Percentiles rank a stretch among this genome's conserved stretches.
phyloP scores from a whole-genome alignment of 192 early-diverging fungal genomes.

The Linnemannia schmuckeri region DNA sequence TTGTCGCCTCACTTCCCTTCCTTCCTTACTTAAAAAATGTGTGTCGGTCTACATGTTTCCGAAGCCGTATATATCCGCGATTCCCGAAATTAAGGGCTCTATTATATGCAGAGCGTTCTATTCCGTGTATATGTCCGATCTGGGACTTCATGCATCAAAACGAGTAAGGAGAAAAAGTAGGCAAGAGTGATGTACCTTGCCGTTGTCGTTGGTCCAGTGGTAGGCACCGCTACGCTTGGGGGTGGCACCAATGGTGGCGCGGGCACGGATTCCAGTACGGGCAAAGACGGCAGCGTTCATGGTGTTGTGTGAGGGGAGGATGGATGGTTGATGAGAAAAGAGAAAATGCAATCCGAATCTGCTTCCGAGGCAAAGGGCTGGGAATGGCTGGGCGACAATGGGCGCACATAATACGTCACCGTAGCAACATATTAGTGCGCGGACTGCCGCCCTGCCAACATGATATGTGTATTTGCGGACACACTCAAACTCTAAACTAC shows the following conservation, averaged over 20 bases:
- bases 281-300: conserved; percentile 51
- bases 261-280: conserved; percentile 55
- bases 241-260: conserved; percentile 43
- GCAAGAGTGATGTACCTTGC: conserved; percentile 33
- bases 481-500: too few species aligned
- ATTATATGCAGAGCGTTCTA: neutral
- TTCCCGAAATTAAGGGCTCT: conserved; percentile 1
- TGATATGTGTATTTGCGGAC: too few species aligned
- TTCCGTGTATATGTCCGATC: neutral
- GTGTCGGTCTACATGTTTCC: too few species aligned
- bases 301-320: neutral
- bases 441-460: too few species aligned
- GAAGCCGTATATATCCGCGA: neutral
- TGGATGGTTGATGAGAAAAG: neutral
- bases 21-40: neutral
- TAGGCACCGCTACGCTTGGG: conserved; percentile 53
- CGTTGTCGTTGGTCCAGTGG: conserved; percentile 58
- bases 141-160: neutral
- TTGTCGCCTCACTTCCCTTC: neutral
- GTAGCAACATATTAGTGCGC: too few species aligned
- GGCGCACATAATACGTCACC: too few species aligned
- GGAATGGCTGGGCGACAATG: too few species aligned
- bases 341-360: neutral
- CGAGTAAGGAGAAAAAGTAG: neutral
- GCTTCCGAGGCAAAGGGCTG: too few species aligned